Evolutionary conservation across 116 monocot genomes (phyloP).

Genomic region (Dioscorea cayenensis): DNA sequence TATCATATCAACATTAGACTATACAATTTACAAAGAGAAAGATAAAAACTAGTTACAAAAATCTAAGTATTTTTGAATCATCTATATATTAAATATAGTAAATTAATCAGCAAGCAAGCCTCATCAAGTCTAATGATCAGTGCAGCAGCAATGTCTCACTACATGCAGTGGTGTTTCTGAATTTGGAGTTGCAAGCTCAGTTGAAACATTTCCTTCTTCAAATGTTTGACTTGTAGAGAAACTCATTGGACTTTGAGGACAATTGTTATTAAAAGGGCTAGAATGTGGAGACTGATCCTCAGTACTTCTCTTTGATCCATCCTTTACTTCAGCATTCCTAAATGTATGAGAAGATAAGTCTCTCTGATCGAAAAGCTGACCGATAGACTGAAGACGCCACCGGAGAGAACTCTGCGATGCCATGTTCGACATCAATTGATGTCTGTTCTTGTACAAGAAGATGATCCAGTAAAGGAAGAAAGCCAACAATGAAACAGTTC

Average conservation of each 20-base stretch:
- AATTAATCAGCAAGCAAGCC: no score
- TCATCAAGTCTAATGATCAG: no score
- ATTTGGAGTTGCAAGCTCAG: not conserved
- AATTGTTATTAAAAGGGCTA: not conserved
- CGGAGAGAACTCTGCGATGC: not conserved
- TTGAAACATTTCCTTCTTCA: not conserved
- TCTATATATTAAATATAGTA: no score
- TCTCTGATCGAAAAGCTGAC: conserved; percentile 12
- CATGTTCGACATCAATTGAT: conserved; percentile 1
- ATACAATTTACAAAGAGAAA: no score
- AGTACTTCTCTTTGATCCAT: not conserved
- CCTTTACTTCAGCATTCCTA: not conserved
- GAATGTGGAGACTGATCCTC: no score
- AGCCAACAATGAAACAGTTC: conserved; percentile 20
- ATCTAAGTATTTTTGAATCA: no score
- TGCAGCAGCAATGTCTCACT: not conserved
- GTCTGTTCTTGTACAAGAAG: conserved; percentile 23
- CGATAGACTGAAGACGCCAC: conserved; percentile 6
- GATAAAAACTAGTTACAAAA: no score
- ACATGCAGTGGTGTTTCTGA: not conserved
- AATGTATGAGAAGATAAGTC: conserved; percentile 22
- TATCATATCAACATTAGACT: no score
- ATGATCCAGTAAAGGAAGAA: conserved; percentile 10
- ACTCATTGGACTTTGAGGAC: not conserved
- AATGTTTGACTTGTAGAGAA: not conserved